Percentiles rank a stretch among this genome's conserved stretches.
Evolutionary conservation across 2,329 filamentous ascomycete species (phyloP).

Genomic region (Fragosphaeria purpurea): DNA sequence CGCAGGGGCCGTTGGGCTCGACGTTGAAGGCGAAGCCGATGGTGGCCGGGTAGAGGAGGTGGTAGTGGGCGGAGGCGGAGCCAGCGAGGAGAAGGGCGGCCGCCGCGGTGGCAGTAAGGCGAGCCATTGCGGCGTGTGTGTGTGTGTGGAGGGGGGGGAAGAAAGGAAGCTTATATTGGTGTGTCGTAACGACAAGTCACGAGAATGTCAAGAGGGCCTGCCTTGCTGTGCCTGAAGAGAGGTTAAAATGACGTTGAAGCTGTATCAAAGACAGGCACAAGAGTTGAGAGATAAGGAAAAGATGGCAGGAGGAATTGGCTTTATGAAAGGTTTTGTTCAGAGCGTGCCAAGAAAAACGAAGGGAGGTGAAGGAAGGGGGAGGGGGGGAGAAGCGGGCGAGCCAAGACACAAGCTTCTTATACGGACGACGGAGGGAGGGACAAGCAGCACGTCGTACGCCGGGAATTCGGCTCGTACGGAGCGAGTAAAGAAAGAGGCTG

Average conservation of each 20-base stretch:
- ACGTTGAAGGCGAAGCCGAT: constrained; percentile 40
- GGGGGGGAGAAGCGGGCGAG: neutral
- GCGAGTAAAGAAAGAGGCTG: too few species aligned
- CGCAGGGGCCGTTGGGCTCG: constrained; percentile 40
- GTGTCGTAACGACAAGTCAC: neutral
- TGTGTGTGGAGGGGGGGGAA: neutral
- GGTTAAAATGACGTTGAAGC: too few species aligned
- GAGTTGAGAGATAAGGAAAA: neutral
- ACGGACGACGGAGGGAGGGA: neutral
- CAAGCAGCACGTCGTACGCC: too few species aligned
- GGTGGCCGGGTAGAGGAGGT: constrained; percentile 34
- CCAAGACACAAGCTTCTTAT: neutral
- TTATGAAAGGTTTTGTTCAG: too few species aligned
- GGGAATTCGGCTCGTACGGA: too few species aligned
- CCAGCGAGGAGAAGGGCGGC: constrained; percentile 27
- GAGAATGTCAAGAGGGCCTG: too few species aligned
- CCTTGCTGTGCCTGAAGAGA: too few species aligned
- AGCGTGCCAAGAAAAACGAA: neutral
- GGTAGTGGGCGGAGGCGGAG: constrained; percentile 42
- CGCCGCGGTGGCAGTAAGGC: constrained; percentile 24
- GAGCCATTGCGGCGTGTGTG: constrained; percentile 22
- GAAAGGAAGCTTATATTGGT: neutral
- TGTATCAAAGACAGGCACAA: neutral
- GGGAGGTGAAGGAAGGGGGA: neutral
- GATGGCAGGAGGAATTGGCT: too few species aligned